Base-by-base conservation (phyloP, 495 filamentous ascomycete species). In the Clohesyomyces aquaticus region DNA sequence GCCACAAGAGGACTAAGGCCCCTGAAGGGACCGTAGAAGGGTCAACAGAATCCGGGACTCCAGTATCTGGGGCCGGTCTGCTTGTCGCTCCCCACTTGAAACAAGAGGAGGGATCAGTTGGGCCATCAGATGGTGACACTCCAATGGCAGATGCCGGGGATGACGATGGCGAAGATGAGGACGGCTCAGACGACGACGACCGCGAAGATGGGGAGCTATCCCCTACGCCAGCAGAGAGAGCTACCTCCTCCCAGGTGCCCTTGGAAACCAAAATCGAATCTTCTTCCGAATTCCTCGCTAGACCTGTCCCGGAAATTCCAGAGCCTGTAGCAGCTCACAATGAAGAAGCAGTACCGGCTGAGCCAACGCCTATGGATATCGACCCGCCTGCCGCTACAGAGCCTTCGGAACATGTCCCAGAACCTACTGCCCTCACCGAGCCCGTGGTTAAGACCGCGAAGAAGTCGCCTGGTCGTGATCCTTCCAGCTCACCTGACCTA, bases 1-100 rank as follows among this genome's bases (percentile, higher is more conserved):
- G 76, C 42, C 74, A 71, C 63, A 78, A 76, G 71, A 75, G 70
- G 54, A 74, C 76, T 23, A 67, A 67, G 2, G 76, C 77, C 55
- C 70, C 47, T 16, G 54, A 72, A 16, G 73, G 72, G 16, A 45
- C 64, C 18, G 26, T 43, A 18, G 64, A 61, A 27, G 46, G 54
- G 27, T 41, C 32, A 18, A 53, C 49, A 43, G 64, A 61, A 27
- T 47, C 53, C 25, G 49, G 45, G 11, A 53, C 49, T 28, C 63
- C 66, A 25, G 69, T 71, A 10, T 56, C 72, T 29, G 69, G 65
- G 4, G 60, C 55, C 16, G 65, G 58, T 46, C 26, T 35, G 11
- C 62, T 62, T 25, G 56, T 25, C 2, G 52, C 55, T 32, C 56
- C 56, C 11, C 48, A 43, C n/a, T 22, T 68, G 6, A 72, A 71